Percentiles rank a stretch among this genome's conserved stretches.
Evolutionary conservation across 2,329 filamentous ascomycete genomes (phyloP).

Genomic region (Bipolaris sorokiniana): DNA sequence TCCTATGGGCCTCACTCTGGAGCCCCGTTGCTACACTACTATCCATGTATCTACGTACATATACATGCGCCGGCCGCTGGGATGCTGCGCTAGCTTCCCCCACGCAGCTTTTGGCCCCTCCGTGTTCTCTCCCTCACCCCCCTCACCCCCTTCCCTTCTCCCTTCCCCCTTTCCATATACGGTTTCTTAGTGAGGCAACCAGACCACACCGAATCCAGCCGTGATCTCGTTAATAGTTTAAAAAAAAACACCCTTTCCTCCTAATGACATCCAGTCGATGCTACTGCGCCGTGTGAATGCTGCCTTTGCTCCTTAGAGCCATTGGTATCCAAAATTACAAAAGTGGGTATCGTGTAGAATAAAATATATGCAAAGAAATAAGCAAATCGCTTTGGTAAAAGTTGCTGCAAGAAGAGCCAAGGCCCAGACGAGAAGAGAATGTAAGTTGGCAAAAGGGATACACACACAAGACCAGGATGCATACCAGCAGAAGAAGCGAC

Average conservation of each 20-base stretch:
- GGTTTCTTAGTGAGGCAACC: not conserved
- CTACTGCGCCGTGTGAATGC: conserved; percentile 34
- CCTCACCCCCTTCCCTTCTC: not conserved
- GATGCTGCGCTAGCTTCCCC: conserved; percentile 47
- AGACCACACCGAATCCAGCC: conserved; percentile 15
- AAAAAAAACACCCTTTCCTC: conserved; percentile 16
- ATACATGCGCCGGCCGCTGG: conserved; percentile 36
- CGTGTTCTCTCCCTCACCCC: not conserved
- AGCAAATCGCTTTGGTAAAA: conserved; percentile 32
- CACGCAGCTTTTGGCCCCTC: conserved; percentile 19
- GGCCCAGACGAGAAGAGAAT: conserved; percentile 29
- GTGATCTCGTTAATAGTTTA: conserved; percentile 35
- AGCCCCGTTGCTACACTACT: conserved; percentile 20
- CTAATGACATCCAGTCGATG: conserved; percentile 36
- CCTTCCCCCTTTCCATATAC: not conserved
- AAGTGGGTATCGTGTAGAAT: conserved; percentile 47
- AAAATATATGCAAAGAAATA: conserved; percentile 48
- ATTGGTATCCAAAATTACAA: conserved; percentile 46
- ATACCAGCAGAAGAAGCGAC: conserved; percentile 39
- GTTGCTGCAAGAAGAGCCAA: conserved; percentile 17
- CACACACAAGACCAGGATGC: conserved; percentile 46
- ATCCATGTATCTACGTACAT: conserved; percentile 23
- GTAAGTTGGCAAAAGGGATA: conserved; percentile 22
- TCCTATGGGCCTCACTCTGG: conserved; percentile 24
- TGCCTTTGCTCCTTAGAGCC: conserved; percentile 26